Base-by-base conservation (phyloP, 2,329 filamentous ascomycete genomes). In the Cadophora luteo-olivacea region DNA sequence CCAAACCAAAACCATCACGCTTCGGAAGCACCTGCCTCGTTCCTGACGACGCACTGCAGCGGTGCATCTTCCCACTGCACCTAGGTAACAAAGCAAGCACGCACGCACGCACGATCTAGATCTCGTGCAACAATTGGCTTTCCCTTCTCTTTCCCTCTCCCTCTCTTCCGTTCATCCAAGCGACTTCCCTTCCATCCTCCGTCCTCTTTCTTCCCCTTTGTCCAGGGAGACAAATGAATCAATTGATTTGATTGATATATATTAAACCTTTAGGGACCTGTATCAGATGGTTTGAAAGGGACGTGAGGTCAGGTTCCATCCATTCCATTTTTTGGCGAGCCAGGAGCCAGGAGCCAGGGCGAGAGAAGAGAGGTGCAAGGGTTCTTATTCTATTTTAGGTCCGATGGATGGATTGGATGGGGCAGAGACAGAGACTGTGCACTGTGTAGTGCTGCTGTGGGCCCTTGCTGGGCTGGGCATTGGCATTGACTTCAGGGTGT, bases 261-360 rank as follows among this genome's bases (percentile, higher is more conserved):
- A 54, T 54, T 54, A 54, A 54, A 54, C 51, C 24, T 54, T 8
- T 32, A 2, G 41, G 22, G 51, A 54, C 7, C 51, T 54, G 51
- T 54, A 32, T 54, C 51, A 54, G 55, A 41, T 41, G 55, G 55
- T 41, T 60, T 60, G 55, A 60, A 38, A 60, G n/a, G 33, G 33
- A 41, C 33, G 33, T 25, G 45, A 49, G 19, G 33, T 25, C 4
- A 49, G 19, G 45, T 22, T 49, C 45, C 45, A n/a, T 22, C n/a
- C n/a, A n/a, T 22, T n/a, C n/a, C n/a, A n/a, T n/a, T n/a, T 49
- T 49, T 48, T 29, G 3, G 45, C 45, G 19, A 49, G 41, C 41
- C 36, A 38, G 41, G 41, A 48, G 41, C 41, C 36, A 38, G 36
- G 36, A 38, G 36, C 36, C 36, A 38, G 36, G 36, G 14, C 36